Evolutionary conservation across 2,329 filamentous ascomycete genomes (phyloP).

Genomic region (Tolypocladium sp.): DNA sequence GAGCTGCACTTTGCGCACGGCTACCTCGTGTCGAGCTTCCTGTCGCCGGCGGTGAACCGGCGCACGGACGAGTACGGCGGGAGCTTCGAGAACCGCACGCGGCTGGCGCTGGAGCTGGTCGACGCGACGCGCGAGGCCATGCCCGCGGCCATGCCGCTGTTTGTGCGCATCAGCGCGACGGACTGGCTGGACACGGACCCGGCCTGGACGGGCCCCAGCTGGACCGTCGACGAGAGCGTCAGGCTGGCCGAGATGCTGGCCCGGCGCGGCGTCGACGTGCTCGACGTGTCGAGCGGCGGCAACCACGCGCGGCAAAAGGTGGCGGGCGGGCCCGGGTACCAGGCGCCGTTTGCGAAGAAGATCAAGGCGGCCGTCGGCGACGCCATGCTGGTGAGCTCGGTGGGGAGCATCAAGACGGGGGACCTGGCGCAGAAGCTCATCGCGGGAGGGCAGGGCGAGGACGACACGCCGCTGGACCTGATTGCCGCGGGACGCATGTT

Average conservation of each 20-base stretch:
- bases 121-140: constrained; percentile 53
- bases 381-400: constrained; percentile 34
- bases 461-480: constrained; percentile 37
- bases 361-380: constrained; percentile 65
- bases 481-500: constrained; percentile 43
- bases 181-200: constrained; percentile 63
- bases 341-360: constrained; percentile 59
- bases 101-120: constrained; percentile 59
- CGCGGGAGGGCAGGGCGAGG: constrained; percentile 15
- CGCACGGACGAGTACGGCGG: constrained; percentile 62
- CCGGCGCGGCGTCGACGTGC: constrained; percentile 59
- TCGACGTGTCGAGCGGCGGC: constrained; percentile 65
- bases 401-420: constrained; percentile 39
- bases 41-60: constrained; percentile 61
- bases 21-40: constrained; percentile 63
- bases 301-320: constrained; percentile 52
- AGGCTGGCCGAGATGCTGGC: constrained; percentile 55
- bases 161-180: constrained; percentile 63
- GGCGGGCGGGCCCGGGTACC: constrained; percentile 53
- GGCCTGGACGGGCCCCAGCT: constrained; percentile 46
- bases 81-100: constrained; percentile 60
- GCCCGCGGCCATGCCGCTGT: constrained; percentile 59
- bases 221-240: constrained; percentile 57
- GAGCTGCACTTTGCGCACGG: constrained; percentile 74
- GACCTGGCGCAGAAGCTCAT: constrained; percentile 38